These are phyloP conservation scores for Aspergillus incahuasiensis DNA, from an alignment of 495 filamentous ascomycete species.

Conservation along the genomic window DNA sequence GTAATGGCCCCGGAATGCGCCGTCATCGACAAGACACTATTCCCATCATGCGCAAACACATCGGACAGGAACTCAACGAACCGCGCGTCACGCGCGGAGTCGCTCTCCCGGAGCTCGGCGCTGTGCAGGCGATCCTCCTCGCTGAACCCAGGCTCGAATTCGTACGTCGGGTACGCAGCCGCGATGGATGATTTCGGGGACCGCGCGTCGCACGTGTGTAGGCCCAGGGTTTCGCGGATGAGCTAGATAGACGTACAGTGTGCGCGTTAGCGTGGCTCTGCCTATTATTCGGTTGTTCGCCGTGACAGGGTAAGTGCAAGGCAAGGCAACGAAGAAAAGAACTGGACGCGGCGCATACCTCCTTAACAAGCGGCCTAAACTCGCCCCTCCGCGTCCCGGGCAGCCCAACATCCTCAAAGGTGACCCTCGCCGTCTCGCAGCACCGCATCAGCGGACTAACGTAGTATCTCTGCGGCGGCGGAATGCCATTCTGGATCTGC, in stretches of 20 bases:
- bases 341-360: conserved; percentile 31
- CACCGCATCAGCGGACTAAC: conserved; percentile 70
- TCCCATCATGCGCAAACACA: conserved; percentile 57
- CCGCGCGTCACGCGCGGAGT: conserved; percentile 52
- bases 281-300: too few species aligned
- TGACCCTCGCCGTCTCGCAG: conserved; percentile 58
- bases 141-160: conserved; percentile 59
- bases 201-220: conserved; percentile 79
- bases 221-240: conserved; percentile 67
- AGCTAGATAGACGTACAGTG: too few species aligned
- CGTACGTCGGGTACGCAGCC: conserved; percentile 53
- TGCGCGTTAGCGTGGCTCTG: background rate
- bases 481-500: conserved; percentile 52
- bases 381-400: conserved; percentile 35
- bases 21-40: conserved; percentile 63
- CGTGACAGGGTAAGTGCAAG: too few species aligned
- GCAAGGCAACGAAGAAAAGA: too few species aligned
- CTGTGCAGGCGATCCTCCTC: conserved; percentile 60
- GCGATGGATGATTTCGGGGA: conserved; percentile 55
- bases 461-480: conserved; percentile 64
- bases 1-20: conserved; percentile 68
- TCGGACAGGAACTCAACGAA: conserved; percentile 55
- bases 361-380: conserved; percentile 65
- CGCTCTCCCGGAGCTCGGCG: conserved; percentile 49
- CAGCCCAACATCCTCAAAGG: conserved; percentile 54